Evolutionary conservation across 2,329 filamentous ascomycete genomes (phyloP).

Genomic region (Aspergillus luchuensis): DNA sequence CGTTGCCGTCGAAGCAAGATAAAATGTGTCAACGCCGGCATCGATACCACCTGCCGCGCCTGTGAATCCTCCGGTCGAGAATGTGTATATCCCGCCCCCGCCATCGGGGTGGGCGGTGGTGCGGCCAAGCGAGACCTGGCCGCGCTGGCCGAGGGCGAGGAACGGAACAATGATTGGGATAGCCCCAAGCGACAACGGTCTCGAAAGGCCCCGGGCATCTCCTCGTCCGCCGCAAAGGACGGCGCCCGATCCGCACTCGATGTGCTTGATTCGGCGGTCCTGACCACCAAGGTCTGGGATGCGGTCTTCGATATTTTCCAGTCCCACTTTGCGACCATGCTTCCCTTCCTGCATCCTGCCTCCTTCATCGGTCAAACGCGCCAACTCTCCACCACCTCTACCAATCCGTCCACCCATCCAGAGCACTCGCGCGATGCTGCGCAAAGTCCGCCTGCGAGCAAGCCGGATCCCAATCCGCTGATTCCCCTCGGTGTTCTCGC

Average conservation of each 20-base stretch:
- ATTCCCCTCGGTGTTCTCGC: constrained; percentile 59
- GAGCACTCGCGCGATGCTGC: constrained; percentile 27
- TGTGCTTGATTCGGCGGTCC: constrained; percentile 51
- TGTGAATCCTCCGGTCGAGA: constrained; percentile 72
- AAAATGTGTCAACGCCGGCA: constrained; percentile 79
- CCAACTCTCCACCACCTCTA: constrained; percentile 33
- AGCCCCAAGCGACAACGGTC: constrained; percentile 45
- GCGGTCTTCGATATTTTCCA: constrained; percentile 62
- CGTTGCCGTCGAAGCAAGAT: constrained; percentile 79
- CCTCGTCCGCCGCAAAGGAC: constrained; percentile 31
- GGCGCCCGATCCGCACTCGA: constrained; percentile 43
- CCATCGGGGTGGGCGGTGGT: constrained; percentile 37
- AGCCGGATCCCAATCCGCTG: constrained; percentile 46
- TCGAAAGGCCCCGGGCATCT: constrained; percentile 37
- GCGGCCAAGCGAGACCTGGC: constrained; percentile 42
- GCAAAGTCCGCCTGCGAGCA: constrained; percentile 30
- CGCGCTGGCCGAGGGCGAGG: constrained; percentile 40
- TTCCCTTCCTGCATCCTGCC: constrained; percentile 59
- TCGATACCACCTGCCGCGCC: constrained; percentile 70
- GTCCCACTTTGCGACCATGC: constrained; percentile 57
- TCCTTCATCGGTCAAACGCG: constrained; percentile 55
- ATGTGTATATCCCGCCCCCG: constrained; percentile 66
- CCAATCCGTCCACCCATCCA: constrained; percentile 20
- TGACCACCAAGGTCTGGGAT: constrained; percentile 59
- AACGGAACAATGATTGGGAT: constrained; percentile 46